Evolutionary conservation across 768 basidiomycete species (phyloP).

Genomic region (Tephrocybe sp.): DNA sequence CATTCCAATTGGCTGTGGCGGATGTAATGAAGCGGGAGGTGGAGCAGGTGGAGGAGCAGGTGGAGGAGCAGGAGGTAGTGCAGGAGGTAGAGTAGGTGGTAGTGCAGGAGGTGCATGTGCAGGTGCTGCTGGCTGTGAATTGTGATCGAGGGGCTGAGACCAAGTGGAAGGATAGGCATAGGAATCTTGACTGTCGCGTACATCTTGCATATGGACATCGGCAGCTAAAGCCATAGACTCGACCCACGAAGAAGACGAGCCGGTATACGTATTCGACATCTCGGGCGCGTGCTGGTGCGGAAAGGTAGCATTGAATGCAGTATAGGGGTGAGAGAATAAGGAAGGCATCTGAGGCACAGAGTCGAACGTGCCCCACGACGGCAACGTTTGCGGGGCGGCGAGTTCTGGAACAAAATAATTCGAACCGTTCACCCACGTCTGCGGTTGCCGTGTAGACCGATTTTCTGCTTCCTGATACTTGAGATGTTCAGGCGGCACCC

Average conservation of each 20-base stretch:
- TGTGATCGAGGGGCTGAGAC: constrained; percentile 10
- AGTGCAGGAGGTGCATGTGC: constrained; percentile 6
- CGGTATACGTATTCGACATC: neutral
- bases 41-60: constrained; percentile 14
- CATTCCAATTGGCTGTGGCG: constrained; percentile 38
- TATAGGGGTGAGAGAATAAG: constrained; percentile 6
- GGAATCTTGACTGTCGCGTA: neutral
- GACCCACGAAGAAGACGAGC: constrained; percentile 32
- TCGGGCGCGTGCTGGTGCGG: constrained; percentile 11
- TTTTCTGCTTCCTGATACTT: constrained; percentile 24
- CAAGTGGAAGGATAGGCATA: neutral
- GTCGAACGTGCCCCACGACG: neutral
- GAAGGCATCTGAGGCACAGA: neutral
- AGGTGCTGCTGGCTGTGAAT: constrained; percentile 5
- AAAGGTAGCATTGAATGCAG: constrained; percentile 8
- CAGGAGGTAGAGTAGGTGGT: constrained; percentile 12
- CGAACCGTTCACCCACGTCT: constrained; percentile 7
- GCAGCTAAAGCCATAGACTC: constrained; percentile 39
- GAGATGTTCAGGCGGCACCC: constrained; percentile 28
- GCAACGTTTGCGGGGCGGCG: neutral
- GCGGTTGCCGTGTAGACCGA: constrained; percentile 9
- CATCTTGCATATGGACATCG: constrained; percentile 14
- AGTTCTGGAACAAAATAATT: constrained; percentile 4
- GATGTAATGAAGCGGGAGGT: constrained; percentile 14
- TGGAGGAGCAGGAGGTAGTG: constrained; percentile 11